phyloP scores from a whole-genome alignment of 2,329 filamentous ascomycete genomes.

The Monilinia vaccinii-corymbosi region DNA sequence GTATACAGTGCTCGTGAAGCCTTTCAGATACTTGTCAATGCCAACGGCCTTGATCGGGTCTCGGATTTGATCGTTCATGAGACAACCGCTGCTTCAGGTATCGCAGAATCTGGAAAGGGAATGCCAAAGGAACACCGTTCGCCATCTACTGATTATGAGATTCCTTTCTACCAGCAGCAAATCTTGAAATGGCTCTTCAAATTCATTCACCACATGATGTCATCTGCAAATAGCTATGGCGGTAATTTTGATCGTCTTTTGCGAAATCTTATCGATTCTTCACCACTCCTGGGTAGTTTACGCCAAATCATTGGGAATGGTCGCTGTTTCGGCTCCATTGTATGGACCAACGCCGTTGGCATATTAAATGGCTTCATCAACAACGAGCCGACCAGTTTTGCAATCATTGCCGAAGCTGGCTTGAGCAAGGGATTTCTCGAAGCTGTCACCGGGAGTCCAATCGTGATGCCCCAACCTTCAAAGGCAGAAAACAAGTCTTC shows the following conservation, averaged over 20 bases:
- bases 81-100: slow-evolving; percentile 58
- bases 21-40: slow-evolving; percentile 72
- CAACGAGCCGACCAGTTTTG: slow-evolving; percentile 95
- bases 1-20: slow-evolving; percentile 80
- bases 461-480: slow-evolving; percentile 27
- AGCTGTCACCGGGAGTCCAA: slow-evolving; percentile 54
- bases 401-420: slow-evolving; percentile 88
- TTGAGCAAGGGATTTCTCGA: slow-evolving; percentile 80
- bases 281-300: slow-evolving; percentile 70
- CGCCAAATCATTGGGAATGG: slow-evolving; percentile 75
- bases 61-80: slow-evolving; percentile 78
- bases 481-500: slow-evolving; percentile 16
- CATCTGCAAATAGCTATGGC: slow-evolving; percentile 55
- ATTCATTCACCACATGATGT: slow-evolving; percentile 94
- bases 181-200: slow-evolving; percentile 90
- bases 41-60: slow-evolving; percentile 80
- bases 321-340: slow-evolving; percentile 74
- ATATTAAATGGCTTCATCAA: slow-evolving; percentile 96
- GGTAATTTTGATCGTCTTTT: slow-evolving; percentile 84
- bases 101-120: slow-evolving; percentile 59
- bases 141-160: slow-evolving; percentile 80
- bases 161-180: slow-evolving; percentile 88
- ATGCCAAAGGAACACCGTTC: slow-evolving; percentile 67
- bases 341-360: slow-evolving; percentile 91
- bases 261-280: slow-evolving; percentile 89